phyloP scores from a whole-genome alignment of 192 early-diverging fungal species.

The Podila minutissima region DNA sequence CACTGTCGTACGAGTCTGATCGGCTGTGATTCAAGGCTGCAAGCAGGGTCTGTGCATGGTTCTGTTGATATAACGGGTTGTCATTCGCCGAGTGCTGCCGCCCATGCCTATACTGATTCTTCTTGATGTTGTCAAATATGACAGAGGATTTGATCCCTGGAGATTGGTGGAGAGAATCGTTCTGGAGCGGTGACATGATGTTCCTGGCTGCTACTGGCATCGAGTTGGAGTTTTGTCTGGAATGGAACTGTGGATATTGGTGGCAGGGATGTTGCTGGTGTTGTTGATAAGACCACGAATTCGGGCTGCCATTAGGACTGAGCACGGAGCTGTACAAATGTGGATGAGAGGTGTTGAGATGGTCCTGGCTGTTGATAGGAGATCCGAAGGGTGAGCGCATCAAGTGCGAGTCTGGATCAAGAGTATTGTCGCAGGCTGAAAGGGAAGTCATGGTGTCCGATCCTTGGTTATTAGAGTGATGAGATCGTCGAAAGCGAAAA shows the following conservation, averaged over 20 bases:
- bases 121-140: not conserved
- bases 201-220: not conserved
- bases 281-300: not conserved
- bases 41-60: not conserved
- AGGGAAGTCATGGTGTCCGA: not conserved
- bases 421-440: not conserved
- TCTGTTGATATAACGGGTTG: not conserved
- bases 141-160: not conserved
- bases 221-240: conserved; percentile 2
- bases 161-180: not conserved
- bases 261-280: not conserved
- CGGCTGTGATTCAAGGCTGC: not conserved
- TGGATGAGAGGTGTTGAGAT: not conserved
- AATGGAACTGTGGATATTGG: conserved; percentile 2
- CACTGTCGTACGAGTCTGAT: not conserved
- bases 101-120: not conserved
- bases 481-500: not conserved
- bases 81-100: not conserved
- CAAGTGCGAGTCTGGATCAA: not conserved
- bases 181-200: conserved; percentile 1
- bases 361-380: not conserved
- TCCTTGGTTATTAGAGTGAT: not conserved
- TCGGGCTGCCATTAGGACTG: not conserved
- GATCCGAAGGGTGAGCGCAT: conserved; percentile 1
- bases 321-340: not conserved